Percentiles rank a stretch among this genome's conserved stretches.
Conservation (phyloP, 2,329 filamentous ascomycete species). For the Trichoderma sp. region DNA sequence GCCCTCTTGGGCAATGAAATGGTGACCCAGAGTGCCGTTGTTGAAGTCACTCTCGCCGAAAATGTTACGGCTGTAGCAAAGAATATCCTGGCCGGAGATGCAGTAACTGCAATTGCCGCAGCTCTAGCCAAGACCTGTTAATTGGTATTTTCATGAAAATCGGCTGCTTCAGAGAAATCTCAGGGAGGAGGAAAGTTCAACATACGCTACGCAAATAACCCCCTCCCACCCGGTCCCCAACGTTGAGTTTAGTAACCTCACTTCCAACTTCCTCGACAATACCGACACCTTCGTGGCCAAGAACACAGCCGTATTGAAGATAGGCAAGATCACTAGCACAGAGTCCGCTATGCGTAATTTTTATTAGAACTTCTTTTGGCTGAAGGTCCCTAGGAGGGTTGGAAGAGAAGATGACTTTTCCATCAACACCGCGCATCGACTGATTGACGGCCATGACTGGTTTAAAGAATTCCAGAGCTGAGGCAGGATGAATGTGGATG, state of each 20-base stretch:
- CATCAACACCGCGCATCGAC: not conserved
- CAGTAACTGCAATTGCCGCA: constrained; percentile 54
- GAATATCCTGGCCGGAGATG: constrained; percentile 26
- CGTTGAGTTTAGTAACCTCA: constrained; percentile 38
- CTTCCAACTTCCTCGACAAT: constrained; percentile 46
- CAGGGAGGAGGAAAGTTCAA: not conserved
- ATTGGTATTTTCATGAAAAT: not conserved
- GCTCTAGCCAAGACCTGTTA: constrained; percentile 46
- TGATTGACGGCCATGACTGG: not conserved
- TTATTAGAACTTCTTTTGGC: not conserved
- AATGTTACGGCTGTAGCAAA: constrained; percentile 21
- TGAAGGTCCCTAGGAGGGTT: not conserved
- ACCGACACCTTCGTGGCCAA: constrained; percentile 56
- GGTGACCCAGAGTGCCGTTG: constrained; percentile 28
- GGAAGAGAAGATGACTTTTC: not conserved
- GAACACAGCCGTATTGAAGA: constrained; percentile 30
- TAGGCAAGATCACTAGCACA: not conserved
- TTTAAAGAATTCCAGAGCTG: not conserved
- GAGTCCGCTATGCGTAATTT: not conserved
- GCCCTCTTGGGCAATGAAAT: not conserved
- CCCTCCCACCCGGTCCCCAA: not conserved
- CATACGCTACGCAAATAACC: not conserved
- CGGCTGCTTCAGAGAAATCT: not conserved
- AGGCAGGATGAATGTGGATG: not conserved
- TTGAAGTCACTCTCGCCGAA: constrained; percentile 21